These are phyloP conservation scores for Pyracantha coccinea DNA, from an alignment of 331 rosid species.

Conservation along the genomic window DNA sequence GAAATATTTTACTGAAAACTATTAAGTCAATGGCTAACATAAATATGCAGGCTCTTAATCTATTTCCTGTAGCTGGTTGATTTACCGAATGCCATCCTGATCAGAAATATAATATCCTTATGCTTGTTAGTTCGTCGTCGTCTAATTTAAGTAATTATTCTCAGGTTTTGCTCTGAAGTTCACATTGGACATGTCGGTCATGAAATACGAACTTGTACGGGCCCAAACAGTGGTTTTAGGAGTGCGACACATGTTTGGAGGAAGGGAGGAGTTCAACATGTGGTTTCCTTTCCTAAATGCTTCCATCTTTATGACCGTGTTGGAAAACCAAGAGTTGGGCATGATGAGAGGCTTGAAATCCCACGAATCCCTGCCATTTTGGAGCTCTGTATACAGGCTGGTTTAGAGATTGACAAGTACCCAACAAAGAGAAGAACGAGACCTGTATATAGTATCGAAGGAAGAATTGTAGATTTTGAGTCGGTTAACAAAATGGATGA, in stretches of 20 bases:
- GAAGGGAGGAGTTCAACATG: slow-evolving; percentile 58
- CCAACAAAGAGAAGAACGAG: slow-evolving; percentile 72
- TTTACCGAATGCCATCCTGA: background rate
- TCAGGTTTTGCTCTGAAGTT: slow-evolving; percentile 64
- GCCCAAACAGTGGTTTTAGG: slow-evolving; percentile 53
- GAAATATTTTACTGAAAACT: background rate
- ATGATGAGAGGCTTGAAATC: slow-evolving; percentile 46
- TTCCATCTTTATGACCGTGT: slow-evolving; percentile 82
- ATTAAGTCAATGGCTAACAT: background rate
- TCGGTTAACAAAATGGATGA: slow-evolving; percentile 22
- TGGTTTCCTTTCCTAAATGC: slow-evolving; percentile 57
- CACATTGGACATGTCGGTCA: slow-evolving; percentile 71
- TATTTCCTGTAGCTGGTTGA: background rate
- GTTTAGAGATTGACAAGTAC: slow-evolving; percentile 48
- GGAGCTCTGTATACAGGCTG: slow-evolving; percentile 88
- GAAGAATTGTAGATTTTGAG: slow-evolving; percentile 88
- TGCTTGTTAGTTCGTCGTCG: background rate
- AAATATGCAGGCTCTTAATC: background rate
- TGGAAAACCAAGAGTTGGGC: slow-evolving; percentile 77
- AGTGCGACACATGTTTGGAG: slow-evolving; percentile 69
- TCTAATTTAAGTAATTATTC: background rate
- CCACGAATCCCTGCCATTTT: slow-evolving; percentile 69
- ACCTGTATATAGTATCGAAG: slow-evolving; percentile 74
- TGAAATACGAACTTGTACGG: slow-evolving; percentile 71
- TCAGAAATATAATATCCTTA: background rate